Base-by-base conservation (phyloP, 1,284 basidiomycete species). In the Pyrrhoderma noxium region DNA sequence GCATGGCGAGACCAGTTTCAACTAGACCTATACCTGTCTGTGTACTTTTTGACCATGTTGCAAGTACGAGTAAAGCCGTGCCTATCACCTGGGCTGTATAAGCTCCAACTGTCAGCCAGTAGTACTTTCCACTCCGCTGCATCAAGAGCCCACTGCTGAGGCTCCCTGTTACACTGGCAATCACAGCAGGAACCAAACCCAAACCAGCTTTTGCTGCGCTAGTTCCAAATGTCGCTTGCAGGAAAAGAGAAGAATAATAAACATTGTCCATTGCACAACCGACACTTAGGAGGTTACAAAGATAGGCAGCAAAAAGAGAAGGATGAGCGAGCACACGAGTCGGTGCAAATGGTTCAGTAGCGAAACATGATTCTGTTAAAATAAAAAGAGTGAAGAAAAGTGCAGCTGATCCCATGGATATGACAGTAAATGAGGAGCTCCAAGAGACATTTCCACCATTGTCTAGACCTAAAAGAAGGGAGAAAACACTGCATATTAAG, bases 281-380 rank as follows among this genome's bases (percentile, higher is more conserved):
- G 16, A 77, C 65, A 2, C 70, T 68, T 58, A 81, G 79, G 58
- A 82, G 71, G 64, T 82, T 81, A 60, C 73, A 71, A n/a, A 78
- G 58, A 61, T 79, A 82, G 41, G 70, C 70, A 19, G 76, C 75
- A 25, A 80, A 63, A 14, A 83, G 69, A 4, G 73, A 64, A 4
- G 64, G 65, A 58, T 76, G 72, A 45, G 69, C 62, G 42, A 80
- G 69, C 58, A 83, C 78, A 19, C 73, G 65, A 51, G 65, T 67
- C 0, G 80, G 80, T 0, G 78, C 77, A 56, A 82, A 76, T 1
- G 80, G 80, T 61, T 82, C 80, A 11, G 63, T 62, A 1, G 80
- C 79, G 44, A 73, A 61, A 18, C 36, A 54, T 57, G 71, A 65
- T 61, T 82, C 69, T 25, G 67, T 59, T 11, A 62, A 31, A 13